Evolutionary conservation across 2,329 filamentous ascomycete species (phyloP).

Genomic region (Sporothrix pallida): DNA sequence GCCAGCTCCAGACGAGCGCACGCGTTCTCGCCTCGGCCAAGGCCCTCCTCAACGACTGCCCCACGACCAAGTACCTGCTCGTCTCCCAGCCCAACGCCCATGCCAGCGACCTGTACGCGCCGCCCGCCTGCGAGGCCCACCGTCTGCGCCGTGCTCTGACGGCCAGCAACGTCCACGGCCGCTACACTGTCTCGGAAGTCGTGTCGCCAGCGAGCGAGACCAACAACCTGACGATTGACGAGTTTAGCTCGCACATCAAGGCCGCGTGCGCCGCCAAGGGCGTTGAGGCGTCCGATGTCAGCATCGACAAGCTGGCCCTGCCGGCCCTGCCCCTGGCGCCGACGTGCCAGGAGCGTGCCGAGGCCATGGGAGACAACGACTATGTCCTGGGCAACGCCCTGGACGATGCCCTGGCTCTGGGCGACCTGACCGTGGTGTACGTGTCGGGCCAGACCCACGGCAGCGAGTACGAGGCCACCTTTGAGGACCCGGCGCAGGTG

Average conservation of each 20-base stretch:
- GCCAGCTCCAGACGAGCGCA: conserved; percentile 57
- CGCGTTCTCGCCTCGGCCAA: conserved; percentile 53
- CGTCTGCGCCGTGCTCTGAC: conserved; percentile 55
- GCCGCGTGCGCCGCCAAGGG: conserved; percentile 52
- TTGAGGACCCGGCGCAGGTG: conserved; percentile 67
- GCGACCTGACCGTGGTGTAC: conserved; percentile 77
- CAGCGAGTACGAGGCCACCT: conserved; percentile 68
- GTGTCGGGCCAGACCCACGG: conserved; percentile 57
- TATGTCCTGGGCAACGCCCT: conserved; percentile 58
- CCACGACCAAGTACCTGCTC: conserved; percentile 76
- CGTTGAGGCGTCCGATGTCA: conserved; percentile 45
- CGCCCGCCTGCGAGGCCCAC: conserved; percentile 59
- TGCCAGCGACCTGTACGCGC: conserved; percentile 67
- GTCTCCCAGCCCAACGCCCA: conserved; percentile 78
- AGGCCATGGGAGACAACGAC: conserved; percentile 55
- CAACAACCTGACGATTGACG: conserved; percentile 48
- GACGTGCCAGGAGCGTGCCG: conserved; percentile 53
- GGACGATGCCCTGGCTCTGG: conserved; percentile 45
- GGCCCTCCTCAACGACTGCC: conserved; percentile 68
- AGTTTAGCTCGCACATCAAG: conserved; percentile 54
- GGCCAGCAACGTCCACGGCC: conserved; percentile 46
- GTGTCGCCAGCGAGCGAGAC: conserved; percentile 43
- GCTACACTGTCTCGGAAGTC: conserved; percentile 63
- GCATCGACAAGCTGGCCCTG: conserved; percentile 51
- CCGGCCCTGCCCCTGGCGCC: conserved; percentile 47